These are phyloP conservation scores for Skeletonema grethae DNA, from an alignment of 108 stramenopile species.

Conservation along the genomic window DNA sequence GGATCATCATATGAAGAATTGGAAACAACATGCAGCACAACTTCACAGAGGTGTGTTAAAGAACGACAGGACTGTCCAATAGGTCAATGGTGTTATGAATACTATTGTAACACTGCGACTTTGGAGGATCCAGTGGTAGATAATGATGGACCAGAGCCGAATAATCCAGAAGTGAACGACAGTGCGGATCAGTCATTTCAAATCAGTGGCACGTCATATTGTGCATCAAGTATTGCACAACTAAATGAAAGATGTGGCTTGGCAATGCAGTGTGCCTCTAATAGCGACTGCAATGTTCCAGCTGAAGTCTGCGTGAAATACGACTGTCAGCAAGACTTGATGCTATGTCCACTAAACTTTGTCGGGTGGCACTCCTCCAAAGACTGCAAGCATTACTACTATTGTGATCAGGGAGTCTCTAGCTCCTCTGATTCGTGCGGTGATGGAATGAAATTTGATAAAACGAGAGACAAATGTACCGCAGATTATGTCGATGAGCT, in stretches of 20 bases:
- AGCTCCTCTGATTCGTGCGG: slow-evolving; percentile 11
- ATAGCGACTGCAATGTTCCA: not conserved
- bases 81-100: not conserved
- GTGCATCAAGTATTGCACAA: not conserved
- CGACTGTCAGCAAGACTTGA: not conserved
- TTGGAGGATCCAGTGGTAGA: not conserved
- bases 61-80: not conserved
- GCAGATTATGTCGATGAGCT: slow-evolving; percentile 16
- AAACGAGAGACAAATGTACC: slow-evolving; percentile 14
- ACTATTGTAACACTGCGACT: not conserved
- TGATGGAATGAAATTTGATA: slow-evolving; percentile 23
- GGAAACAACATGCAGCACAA: not conserved
- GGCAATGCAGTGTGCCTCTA: not conserved
- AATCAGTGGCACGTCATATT: not conserved
- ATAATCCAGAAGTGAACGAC: not conserved
- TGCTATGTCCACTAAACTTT: slow-evolving; percentile 6
- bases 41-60: not conserved
- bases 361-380: slow-evolving; percentile 21
- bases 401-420: slow-evolving; percentile 14
- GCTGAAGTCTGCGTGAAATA: not conserved
- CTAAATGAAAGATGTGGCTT: not conserved
- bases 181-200: not conserved
- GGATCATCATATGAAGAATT: not conserved
- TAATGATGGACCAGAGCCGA: not conserved
- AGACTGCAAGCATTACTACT: slow-evolving; percentile 25